These are phyloP conservation scores for Phytophthora lateralis DNA, from an alignment of 352 stramenopile species.

Conservation along the genomic window DNA sequence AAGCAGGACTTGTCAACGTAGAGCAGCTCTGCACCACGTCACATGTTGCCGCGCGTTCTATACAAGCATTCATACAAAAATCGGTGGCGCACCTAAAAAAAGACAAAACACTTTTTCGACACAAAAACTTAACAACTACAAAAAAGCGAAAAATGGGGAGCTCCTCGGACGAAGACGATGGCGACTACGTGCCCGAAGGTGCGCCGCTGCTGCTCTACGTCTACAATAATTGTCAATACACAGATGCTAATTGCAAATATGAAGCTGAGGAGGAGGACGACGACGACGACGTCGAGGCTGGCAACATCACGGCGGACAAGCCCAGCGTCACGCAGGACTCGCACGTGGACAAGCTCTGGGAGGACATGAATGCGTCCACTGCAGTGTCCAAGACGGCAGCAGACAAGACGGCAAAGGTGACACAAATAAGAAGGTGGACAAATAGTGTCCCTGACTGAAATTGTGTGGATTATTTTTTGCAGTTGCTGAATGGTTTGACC, in stretches of 20 bases:
- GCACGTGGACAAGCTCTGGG: conserved; percentile 59
- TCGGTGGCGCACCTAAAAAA: neutral
- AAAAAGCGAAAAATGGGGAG: conserved; percentile 66
- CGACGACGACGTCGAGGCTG: neutral
- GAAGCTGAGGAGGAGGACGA: conserved; percentile 22
- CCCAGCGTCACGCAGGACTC: conserved; percentile 38
- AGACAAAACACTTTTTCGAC: conserved; percentile 6
- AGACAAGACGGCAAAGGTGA: conserved; percentile 58
- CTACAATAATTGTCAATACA: neutral
- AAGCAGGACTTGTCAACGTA: conserved; percentile 30
- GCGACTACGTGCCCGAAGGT: conserved; percentile 78
- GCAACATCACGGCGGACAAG: neutral
- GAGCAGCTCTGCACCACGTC: neutral
- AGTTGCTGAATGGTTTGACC: conserved; percentile 60
- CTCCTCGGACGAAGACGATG: conserved; percentile 68
- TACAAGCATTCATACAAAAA: conserved; percentile 25
- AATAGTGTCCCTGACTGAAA: neutral
- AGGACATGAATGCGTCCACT: conserved; percentile 68
- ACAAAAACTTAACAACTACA: too few species aligned
- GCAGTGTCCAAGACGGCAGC: conserved; percentile 54
- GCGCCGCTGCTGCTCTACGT: neutral
- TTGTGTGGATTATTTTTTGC: conserved; percentile 3
- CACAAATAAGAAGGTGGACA: conserved; percentile 1
- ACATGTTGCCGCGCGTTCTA: neutral
- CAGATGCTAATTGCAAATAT: neutral